Evolutionary conservation across 2,329 filamentous ascomycete genomes (phyloP).

Genomic region (Alternaria dauci): DNA sequence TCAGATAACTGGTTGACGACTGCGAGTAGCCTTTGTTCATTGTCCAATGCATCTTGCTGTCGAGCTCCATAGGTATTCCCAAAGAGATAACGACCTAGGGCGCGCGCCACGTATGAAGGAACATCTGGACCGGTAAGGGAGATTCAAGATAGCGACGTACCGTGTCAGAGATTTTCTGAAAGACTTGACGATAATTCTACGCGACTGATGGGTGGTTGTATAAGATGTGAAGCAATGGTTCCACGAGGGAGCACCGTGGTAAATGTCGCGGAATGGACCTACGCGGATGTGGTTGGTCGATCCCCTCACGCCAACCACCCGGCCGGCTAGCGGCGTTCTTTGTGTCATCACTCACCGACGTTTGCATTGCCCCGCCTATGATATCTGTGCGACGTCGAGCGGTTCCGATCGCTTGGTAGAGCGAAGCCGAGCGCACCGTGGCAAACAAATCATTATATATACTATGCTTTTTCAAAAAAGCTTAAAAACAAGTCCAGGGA

Average conservation of each 20-base stretch:
- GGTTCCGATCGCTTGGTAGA: neutral
- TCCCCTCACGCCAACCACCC: conserved; percentile 17
- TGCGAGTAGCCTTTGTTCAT: neutral
- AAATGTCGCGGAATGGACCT: conserved; percentile 12
- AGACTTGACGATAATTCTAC: neutral
- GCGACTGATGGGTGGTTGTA: neutral
- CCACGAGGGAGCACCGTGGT: conserved; percentile 10
- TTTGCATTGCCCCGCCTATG: conserved; percentile 15
- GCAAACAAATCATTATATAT: neutral
- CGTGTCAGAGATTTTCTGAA: neutral
- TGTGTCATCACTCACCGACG: conserved; percentile 20
- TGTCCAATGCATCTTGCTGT: neutral
- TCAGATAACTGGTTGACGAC: neutral
- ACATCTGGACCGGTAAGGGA: neutral
- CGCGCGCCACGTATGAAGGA: neutral
- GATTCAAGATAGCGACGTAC: neutral
- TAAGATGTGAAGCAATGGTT: neutral
- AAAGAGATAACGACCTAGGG: neutral
- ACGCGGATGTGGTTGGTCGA: conserved; percentile 25
- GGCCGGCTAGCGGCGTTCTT: conserved; percentile 10
- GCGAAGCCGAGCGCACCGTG: neutral
- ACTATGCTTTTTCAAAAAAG: conserved; percentile 14
- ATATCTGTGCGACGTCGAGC: neutral
- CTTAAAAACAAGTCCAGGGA: conserved; percentile 29
- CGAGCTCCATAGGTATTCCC: neutral